Evolutionary conservation across 2,329 filamentous ascomycete genomes (phyloP).

Genomic region (Cytospora leucostoma): DNA sequence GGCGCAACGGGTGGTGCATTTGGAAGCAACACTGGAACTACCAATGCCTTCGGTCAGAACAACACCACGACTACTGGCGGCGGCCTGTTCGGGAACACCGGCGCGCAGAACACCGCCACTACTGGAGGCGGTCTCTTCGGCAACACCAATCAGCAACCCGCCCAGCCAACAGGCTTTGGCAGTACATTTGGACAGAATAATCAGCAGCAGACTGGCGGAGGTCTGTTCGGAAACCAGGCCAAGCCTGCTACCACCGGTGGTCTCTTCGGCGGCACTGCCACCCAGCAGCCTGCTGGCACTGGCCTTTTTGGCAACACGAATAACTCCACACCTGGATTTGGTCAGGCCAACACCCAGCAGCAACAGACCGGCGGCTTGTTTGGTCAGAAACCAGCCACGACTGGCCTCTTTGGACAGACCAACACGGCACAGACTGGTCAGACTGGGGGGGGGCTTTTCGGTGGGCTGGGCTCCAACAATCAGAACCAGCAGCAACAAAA

Average conservation of each 20-base stretch:
- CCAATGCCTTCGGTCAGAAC: conserved; percentile 40
- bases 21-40: conserved; percentile 35
- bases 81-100: conserved; percentile 38
- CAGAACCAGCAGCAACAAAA: conserved; percentile 43
- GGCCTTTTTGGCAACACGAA: conserved; percentile 42
- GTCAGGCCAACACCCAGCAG: conserved; percentile 29
- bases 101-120: conserved; percentile 36
- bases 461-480: conserved; percentile 39
- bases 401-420: conserved; percentile 51
- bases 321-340: conserved; percentile 37
- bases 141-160: conserved; percentile 35
- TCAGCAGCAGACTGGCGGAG: conserved; percentile 38
- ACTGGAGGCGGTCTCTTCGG: conserved; percentile 34
- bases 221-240: conserved; percentile 25
- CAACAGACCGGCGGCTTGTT: conserved; percentile 44
- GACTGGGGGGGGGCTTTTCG: conserved; percentile 55
- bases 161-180: conserved; percentile 44
- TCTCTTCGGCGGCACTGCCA: conserved; percentile 39
- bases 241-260: conserved; percentile 29
- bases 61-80: conserved; percentile 37
- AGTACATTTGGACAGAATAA: conserved; percentile 44
- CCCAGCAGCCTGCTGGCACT: conserved; percentile 37
- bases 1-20: conserved; percentile 35
- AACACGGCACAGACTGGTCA: conserved; percentile 40
- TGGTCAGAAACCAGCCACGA: conserved; percentile 42